Conservation (phyloP, 495 filamentous ascomycete genomes). For the Neurospora sp. region DNA sequence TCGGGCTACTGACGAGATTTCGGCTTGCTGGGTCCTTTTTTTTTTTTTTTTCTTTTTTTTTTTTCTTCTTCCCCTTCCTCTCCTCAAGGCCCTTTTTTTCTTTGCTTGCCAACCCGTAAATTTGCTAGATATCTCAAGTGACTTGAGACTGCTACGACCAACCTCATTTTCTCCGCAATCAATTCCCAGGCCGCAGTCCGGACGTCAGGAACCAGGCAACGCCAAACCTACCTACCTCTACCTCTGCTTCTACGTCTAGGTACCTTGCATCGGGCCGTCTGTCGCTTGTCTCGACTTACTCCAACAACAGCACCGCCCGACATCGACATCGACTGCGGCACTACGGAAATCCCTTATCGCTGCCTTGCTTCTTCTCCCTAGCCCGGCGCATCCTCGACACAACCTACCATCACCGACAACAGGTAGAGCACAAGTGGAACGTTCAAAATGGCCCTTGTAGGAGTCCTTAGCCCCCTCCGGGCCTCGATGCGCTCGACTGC, state of each 20-base stretch:
- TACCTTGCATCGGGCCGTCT: neutral
- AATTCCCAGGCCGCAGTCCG: neutral
- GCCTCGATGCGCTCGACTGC: slow-evolving; percentile 9
- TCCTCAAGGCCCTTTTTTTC: neutral
- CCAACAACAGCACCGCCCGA: neutral
- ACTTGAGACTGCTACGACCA: neutral
- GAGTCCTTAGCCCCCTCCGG: slow-evolving; percentile 27
- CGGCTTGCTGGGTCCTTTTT: neutral
- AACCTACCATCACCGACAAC: neutral
- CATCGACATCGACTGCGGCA: neutral
- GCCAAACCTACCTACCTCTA: neutral
- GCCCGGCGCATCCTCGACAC: neutral
- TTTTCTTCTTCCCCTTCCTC: neutral
- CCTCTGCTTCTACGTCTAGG: neutral
- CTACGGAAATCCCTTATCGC: neutral
- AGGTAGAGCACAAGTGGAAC: slow-evolving; percentile 1
- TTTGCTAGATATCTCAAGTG: neutral
- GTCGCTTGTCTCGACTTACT: neutral
- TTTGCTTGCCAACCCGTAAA: neutral
- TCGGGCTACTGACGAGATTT: neutral
- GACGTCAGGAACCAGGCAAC: neutral
- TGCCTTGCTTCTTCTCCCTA: neutral
- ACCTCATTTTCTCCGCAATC: neutral
- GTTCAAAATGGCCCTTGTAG: slow-evolving; percentile 28
- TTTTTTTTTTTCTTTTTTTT: neutral